Evolutionary conservation across 768 basidiomycete species (phyloP).

Genomic region (Pisolithus sp.): DNA sequence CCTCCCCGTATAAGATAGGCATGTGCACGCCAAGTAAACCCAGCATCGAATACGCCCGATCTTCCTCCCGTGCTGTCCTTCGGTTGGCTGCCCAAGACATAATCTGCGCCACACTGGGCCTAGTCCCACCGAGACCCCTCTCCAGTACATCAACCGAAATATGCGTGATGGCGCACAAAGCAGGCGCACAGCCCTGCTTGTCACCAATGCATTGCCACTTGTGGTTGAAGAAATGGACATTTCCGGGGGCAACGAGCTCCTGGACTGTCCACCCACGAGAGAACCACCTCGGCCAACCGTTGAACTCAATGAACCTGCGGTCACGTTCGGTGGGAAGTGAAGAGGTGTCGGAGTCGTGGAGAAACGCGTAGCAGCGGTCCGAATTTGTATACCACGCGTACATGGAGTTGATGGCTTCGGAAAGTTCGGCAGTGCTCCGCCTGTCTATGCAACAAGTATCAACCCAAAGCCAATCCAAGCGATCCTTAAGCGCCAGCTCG

Average conservation of each 20-base stretch:
- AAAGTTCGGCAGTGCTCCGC: slow-evolving; percentile 14
- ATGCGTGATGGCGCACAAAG: not conserved
- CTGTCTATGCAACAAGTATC: slow-evolving; percentile 18
- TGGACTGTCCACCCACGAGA: slow-evolving; percentile 10
- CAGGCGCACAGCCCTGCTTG: not conserved
- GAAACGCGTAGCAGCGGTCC: slow-evolving; percentile 12
- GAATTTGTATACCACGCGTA: slow-evolving; percentile 11
- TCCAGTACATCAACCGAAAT: slow-evolving; percentile 3
- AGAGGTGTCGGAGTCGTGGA: slow-evolving; percentile 2
- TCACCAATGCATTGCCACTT: slow-evolving; percentile 6
- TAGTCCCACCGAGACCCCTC: not conserved
- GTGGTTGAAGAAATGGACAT: slow-evolving; percentile 9
- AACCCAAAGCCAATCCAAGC: slow-evolving; percentile 8
- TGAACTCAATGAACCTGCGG: not conserved
- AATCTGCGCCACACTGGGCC: slow-evolving; percentile 1
- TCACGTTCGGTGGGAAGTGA: not conserved
- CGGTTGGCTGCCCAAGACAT: slow-evolving; percentile 16
- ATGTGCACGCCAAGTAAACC: not conserved
- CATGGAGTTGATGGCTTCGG: slow-evolving; percentile 14
- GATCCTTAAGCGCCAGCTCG: not conserved
- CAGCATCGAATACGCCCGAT: slow-evolving; percentile 4
- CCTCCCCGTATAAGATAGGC: slow-evolving; percentile 2
- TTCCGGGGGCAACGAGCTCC: slow-evolving; percentile 11
- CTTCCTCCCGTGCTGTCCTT: slow-evolving; percentile 12
- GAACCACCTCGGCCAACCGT: slow-evolving; percentile 10